Evolutionary conservation across 176 grass and related monocot species (phyloP), one percentile per base, ranked within the genome.

Genomic region (Musa schizocarpa): DNA sequence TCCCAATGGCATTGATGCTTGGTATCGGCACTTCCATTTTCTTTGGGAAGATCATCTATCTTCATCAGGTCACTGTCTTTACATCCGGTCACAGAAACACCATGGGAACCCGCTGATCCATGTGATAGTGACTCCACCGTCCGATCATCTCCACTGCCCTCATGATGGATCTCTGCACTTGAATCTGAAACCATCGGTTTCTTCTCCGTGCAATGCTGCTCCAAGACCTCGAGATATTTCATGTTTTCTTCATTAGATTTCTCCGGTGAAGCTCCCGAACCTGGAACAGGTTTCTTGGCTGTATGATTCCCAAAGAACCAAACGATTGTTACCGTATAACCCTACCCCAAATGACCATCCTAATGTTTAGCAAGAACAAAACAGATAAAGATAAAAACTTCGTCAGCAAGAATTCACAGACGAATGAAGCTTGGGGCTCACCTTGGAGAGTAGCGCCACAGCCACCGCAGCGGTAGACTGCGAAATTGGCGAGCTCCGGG

Each of bases 391-490:
- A 50, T 19, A 3, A 19, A 70, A 65, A 21, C 8, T 65, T 70
- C 50, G 65, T 48, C 8, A 10, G 43, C 67, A 13, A 24, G 6
- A 62, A 62, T n/a, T 62, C 17, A 54, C 11, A 24, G 25, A 25
- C 2, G n/a, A 73, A 23, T 25, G 50, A 74, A 55, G 50, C n/a
- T 56, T 16, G 72, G 72, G 9, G 19, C 50, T 53, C 50, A 94
- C 95, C 86, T 86, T 89, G 88, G 48, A 99, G 95, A 17, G 95
- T 78, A 65, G 95, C 81, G 63, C 91, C 90, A 73, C 95, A 99
- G 3, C 86, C 88, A 74, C 95, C 95, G 73, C 95, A 98, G 71
- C 93, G 76, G 80, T 99, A 99, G 81, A 99, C 71, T 68, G 88
- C 91, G 90, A 82, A 94, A 63, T 73, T 84, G 19, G 88, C 90